phyloP scores from a whole-genome alignment of 805 yeast genomes.

The Yueomyces sinensis region DNA sequence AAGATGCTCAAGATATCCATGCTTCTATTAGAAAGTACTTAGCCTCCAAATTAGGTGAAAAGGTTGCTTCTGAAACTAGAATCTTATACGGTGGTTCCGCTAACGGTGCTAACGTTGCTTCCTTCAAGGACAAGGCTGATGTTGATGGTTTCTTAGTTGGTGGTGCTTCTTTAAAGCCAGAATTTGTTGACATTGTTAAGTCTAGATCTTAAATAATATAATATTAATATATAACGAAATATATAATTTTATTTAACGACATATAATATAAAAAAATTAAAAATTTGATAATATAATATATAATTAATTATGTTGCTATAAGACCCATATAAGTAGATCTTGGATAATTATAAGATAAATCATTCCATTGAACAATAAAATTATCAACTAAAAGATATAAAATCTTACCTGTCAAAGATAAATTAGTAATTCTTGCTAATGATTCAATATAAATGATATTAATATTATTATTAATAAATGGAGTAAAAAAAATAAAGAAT shows the following conservation, averaged over 20 bases:
- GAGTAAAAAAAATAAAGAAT: conserved; percentile 11
- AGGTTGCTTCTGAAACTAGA: conserved; percentile 67
- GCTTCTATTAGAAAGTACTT: conserved; percentile 75
- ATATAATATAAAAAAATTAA: too few relatives aligned
- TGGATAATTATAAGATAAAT: conserved; percentile 35
- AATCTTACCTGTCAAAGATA: conserved; percentile 68
- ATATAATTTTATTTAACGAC: too few relatives aligned
- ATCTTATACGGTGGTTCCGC: conserved; percentile 98
- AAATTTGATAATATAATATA: too few relatives aligned
- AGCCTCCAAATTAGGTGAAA: conserved; percentile 59
- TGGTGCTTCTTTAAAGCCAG: conserved; percentile 98
- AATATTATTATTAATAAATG: conserved; percentile 29
- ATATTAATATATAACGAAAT: too few relatives aligned
- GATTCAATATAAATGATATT: conserved; percentile 82
- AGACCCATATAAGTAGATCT: conserved; percentile 70
- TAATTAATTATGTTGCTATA: conserved; percentile 35
- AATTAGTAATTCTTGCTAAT: conserved; percentile 60
- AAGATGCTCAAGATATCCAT: conserved; percentile 95
- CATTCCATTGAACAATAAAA: conserved; percentile 84
- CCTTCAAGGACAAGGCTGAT: conserved; percentile 84
- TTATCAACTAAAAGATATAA: conserved; percentile 61
- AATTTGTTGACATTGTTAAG: conserved; percentile 89
- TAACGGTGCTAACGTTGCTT: conserved; percentile 81
- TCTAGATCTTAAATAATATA: conserved; percentile 80
- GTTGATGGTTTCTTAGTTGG: conserved; percentile 99